Conservation (phyloP, 148 eudicot species). For the Spergularia bocconei region DNA sequence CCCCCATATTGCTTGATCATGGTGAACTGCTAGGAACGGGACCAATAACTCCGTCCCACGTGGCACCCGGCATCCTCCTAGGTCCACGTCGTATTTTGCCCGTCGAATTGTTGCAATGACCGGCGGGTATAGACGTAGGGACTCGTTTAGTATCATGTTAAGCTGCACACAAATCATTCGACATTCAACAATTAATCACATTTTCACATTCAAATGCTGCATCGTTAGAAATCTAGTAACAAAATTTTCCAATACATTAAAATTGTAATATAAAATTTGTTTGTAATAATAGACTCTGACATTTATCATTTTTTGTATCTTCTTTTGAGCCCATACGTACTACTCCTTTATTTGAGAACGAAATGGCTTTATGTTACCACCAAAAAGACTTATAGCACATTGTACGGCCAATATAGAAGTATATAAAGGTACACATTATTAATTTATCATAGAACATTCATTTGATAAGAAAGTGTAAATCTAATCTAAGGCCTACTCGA, state of each 20-base stretch:
- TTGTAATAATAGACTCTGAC: too few species aligned
- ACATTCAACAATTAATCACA: too few species aligned
- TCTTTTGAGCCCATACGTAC: too few species aligned
- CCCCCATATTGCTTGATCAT: constrained; percentile 75
- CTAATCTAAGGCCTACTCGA: too few species aligned
- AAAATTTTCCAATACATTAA: too few species aligned
- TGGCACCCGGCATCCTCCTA: constrained; percentile 64
- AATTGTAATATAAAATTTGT: too few species aligned
- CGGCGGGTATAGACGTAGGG: constrained; percentile 77
- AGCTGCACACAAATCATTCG: constrained; percentile 42
- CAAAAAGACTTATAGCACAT: background rate
- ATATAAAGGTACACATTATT: too few species aligned
- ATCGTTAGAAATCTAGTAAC: too few species aligned
- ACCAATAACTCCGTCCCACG: constrained; percentile 74
- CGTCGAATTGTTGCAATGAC: constrained; percentile 81
- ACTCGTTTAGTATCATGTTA: constrained; percentile 83
- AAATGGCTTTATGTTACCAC: constrained; percentile 1
- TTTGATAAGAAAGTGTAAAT: background rate
- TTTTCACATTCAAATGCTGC: too few species aligned
- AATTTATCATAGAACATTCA: background rate
- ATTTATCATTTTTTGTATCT: too few species aligned
- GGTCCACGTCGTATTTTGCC: constrained; percentile 67
- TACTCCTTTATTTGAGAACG: background rate
- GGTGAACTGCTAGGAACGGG: constrained; percentile 90
- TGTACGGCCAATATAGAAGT: background rate